Percentiles rank a stretch among this genome's conserved stretches.
Evolutionary conservation across 345 rosid species (phyloP).

Genomic region (Ceriops tagal): DNA sequence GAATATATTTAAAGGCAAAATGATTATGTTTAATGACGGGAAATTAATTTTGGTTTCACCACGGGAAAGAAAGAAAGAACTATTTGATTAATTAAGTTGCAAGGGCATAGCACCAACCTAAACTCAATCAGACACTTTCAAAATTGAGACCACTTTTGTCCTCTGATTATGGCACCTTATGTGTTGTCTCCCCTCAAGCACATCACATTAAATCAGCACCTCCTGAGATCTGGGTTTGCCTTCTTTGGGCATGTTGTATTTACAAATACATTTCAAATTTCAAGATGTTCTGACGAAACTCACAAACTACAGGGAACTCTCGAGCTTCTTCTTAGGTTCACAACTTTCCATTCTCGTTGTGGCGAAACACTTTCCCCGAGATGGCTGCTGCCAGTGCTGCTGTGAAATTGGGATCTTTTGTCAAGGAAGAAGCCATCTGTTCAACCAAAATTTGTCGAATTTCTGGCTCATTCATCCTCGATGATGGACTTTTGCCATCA

Average conservation of each 20-base stretch:
- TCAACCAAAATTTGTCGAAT: constrained; percentile 69
- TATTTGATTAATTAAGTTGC: too few relatives aligned
- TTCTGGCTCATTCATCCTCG: constrained; percentile 58
- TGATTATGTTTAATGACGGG: too few relatives aligned
- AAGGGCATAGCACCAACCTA: too few relatives aligned
- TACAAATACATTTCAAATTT: constrained; percentile 21
- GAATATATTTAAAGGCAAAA: too few relatives aligned
- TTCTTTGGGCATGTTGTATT: constrained; percentile 2
- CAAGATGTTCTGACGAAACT: constrained; percentile 5
- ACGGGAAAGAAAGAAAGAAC: too few relatives aligned
- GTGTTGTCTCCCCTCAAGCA: too few relatives aligned
- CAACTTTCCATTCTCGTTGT: constrained; percentile 42
- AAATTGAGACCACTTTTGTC: too few relatives aligned
- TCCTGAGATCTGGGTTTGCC: background rate
- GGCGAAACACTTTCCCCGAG: constrained; percentile 68
- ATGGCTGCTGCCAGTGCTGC: constrained; percentile 95
- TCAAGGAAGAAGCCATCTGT: constrained; percentile 90
- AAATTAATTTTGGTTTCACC: too few relatives aligned
- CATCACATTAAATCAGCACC: background rate
- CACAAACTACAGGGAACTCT: constrained; percentile 2
- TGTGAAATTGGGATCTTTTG: constrained; percentile 91
- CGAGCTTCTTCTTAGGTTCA: background rate
- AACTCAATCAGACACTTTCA: too few relatives aligned
- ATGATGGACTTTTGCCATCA: constrained; percentile 24
- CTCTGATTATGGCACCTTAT: background rate